Base-by-base conservation (phyloP, 345 rosid genomes). In the Boechera divaricarpa region DNA sequence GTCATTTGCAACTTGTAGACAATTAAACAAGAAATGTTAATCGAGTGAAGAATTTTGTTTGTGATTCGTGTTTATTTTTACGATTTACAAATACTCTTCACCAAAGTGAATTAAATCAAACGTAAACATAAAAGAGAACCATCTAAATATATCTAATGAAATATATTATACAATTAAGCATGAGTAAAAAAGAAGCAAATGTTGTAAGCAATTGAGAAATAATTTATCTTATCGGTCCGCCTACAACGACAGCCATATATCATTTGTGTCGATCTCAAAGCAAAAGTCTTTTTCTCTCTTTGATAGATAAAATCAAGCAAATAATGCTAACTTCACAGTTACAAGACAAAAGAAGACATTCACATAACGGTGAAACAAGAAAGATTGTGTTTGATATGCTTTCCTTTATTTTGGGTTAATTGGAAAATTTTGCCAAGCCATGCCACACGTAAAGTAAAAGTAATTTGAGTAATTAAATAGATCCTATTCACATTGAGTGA, bases 291-390 rank as follows among this genome's bases (percentile, higher is more conserved):
- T 21, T 7, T 48, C 44, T 49, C 36, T 49, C 66, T 29, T 67
- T 13, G 32, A 5, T 13, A 51, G 74, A 76, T 29, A 68, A 67
- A 41, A 18, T 21, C 55, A 51, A 67, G 6, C 35, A 75, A 12
- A 57, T 66, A 66, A 56, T 66, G 49, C 11, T 56, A 24, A 57
- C 36, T n/a, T 44, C 64, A 66, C 6, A 39, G 28, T 76, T 69
- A 69, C 74, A 76, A 69, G 32, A 62, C 70, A 76, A 42, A 76
- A 61, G 49, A 61, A 62, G 51, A 75, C 79, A 67, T 67, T 59
- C 79, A 60, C 36, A 68, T 35, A 58, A 68, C 18, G 45, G 12
- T 41, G 42, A 49, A 67, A 58, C 79, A 67, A 51, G n/a, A 67
- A 57, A 58, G 68, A 59, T 67, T 51, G 9, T 51, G 62, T 75